Evolutionary conservation across 768 basidiomycete genomes (phyloP), one percentile per base, ranked within the genome.

Genomic region (Boletus sensibilis): DNA sequence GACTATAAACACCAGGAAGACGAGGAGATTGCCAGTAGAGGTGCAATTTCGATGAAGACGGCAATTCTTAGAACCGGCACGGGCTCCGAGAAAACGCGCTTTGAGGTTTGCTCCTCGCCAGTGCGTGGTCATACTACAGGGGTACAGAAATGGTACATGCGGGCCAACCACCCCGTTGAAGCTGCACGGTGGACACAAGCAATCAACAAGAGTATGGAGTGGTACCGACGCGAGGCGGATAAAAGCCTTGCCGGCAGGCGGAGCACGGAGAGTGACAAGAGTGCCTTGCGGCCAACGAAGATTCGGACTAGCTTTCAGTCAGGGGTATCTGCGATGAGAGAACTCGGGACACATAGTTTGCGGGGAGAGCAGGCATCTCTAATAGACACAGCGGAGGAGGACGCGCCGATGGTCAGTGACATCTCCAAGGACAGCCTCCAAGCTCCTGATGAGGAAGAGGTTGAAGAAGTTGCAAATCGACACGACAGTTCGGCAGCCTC

Each of bases 1-100:
- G 89, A 93, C 70, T 97, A 91, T 68, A 87, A 90, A 18, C 87
- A 89, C 62, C 90, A 94, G 66, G 92, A 92, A 60, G 95, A 98
- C 66, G 94, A 98, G 72, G 81, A 82, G 9, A 76, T 94, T 31
- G 86, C 93, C 0, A 87, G 86, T 46, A 82, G 95, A 20, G 95
- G 95, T 1, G 88, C 92, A 0, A 94, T 98, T 60, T 84, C 88
- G 3, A 90, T 97, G 86, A 86, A 85, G 63, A 86, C 81, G 1
- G 94, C 92, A 1, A 72, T 79, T 5, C 73, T 94, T 20, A 86
- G 84, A 63, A 59, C 76, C 18, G 76, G 81, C 12, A 63, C 78
- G 8, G 70, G 78, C 38, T 64, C 70, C 27, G 85, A 90, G 58
- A 82, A 86, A 47, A 76, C 85, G 20, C 85, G 92, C 14, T 95